Evolutionary conservation across 164 flowering plant species (phyloP).

Genomic region (Chimonanthus salicifolius): DNA sequence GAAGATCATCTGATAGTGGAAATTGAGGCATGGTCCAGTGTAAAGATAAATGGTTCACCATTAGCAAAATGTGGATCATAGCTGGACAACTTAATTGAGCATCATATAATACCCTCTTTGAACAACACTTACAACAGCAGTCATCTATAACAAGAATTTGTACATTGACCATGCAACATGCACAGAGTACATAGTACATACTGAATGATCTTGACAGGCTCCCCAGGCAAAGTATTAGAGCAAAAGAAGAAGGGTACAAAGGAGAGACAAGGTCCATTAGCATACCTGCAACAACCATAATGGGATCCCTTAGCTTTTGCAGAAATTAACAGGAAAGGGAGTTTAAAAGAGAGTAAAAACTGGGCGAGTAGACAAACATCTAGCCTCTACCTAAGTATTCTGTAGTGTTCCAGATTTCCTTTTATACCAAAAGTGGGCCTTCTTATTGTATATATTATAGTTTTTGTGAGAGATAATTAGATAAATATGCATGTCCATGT

Average conservation of each 20-base stretch:
- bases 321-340: background rate
- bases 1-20: no score
- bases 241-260: slow-evolving; percentile 81
- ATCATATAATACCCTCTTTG: no score
- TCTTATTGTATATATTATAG: no score
- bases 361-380: background rate
- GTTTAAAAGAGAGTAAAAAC: background rate
- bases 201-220: slow-evolving; percentile 97
- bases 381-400: no score
- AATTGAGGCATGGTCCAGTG: no score
- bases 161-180: background rate
- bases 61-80: no score
- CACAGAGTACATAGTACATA: slow-evolving; percentile 31
- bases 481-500: no score
- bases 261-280: slow-evolving; percentile 97
- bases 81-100: no score
- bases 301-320: slow-evolving; percentile 7
- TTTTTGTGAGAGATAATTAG: no score
- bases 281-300: slow-evolving; percentile 74
- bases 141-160: background rate
- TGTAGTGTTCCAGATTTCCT: no score
- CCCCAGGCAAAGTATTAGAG: slow-evolving; percentile 81
- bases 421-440: no score
- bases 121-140: background rate
- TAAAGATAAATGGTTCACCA: no score